Conservation (phyloP, 2,329 filamentous ascomycete species). For the Fusarium pilosicola region DNA sequence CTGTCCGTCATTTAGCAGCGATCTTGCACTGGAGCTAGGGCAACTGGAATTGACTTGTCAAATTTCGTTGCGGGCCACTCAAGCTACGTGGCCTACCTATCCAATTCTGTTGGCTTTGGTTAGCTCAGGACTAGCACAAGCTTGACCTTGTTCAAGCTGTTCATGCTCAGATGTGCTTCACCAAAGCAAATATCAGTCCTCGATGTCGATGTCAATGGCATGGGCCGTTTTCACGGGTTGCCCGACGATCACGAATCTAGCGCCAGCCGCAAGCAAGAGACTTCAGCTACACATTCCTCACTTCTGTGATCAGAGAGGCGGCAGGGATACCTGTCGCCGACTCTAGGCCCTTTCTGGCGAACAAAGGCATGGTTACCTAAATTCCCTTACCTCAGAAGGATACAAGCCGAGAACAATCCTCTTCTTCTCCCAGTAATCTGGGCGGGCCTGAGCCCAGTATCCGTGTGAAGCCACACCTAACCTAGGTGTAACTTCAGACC, state of each 20-base stretch:
- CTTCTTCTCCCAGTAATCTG: conserved; percentile 15
- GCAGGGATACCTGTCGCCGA: conserved; percentile 5
- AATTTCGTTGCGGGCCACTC: neutral
- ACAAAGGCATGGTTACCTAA: conserved; percentile 3
- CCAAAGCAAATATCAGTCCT: neutral
- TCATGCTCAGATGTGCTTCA: neutral
- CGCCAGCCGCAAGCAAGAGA: conserved; percentile 4
- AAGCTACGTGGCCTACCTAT: neutral
- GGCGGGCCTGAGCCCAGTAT: conserved; percentile 11
- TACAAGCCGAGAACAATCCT: conserved; percentile 23
- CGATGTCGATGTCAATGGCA: neutral
- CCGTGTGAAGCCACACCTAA: conserved; percentile 24
- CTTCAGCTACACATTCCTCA: conserved; percentile 29
- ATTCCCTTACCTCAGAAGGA: neutral
- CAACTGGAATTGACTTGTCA: neutral
- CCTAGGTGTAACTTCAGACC: conserved; percentile 13
- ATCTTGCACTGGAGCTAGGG: neutral
- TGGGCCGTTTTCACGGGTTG: conserved; percentile 12
- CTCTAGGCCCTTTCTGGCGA: neutral
- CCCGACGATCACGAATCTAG: conserved; percentile 3
- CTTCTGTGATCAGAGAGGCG: conserved; percentile 9
- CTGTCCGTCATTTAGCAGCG: neutral
- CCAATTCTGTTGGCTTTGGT: neutral
- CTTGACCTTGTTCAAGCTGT: neutral
- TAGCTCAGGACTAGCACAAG: neutral